A percentile compares a stretch with the other conserved stretches of the same genome.
Conservation (phyloP, 2,329 filamentous ascomycete species). For the Penicillium sp. region DNA sequence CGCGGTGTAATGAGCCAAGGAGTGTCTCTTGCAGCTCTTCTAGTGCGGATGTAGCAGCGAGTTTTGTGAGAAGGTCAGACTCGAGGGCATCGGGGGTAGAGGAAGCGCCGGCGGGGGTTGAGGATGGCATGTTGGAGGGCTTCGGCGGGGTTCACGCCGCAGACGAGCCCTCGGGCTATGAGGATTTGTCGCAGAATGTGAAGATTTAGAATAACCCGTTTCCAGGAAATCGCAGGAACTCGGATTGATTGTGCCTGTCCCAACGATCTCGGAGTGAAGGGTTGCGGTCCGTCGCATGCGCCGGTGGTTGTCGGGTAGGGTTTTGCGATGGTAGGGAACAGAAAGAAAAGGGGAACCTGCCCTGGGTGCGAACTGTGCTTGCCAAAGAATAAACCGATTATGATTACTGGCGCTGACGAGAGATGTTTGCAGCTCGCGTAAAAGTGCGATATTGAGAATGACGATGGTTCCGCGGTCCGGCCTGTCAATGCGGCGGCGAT, state of each 20-base stretch:
- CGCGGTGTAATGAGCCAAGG: conserved; percentile 54
- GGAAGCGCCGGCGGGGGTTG: conserved; percentile 20
- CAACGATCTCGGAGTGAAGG: conserved; percentile 4
- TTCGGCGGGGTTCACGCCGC: conserved; percentile 4
- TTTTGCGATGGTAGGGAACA: conserved; percentile 1
- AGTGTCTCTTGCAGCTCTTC: conserved; percentile 56
- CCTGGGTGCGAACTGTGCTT: conserved; percentile 6
- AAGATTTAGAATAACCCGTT: not conserved
- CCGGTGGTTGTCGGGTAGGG: conserved; percentile 3
- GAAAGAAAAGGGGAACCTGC: conserved; percentile 13
- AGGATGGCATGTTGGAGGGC: conserved; percentile 18
- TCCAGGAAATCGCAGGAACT: not conserved
- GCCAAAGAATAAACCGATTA: conserved; percentile 8
- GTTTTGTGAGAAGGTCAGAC: conserved; percentile 42
- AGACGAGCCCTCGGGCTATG: not conserved
- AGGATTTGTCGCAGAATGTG: not conserved
- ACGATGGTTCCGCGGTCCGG: conserved; percentile 17
- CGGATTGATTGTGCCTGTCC: not conserved
- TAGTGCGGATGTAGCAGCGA: conserved; percentile 51
- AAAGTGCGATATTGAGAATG: conserved; percentile 17
- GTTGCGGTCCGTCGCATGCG: conserved; percentile 10
- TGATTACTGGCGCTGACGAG: conserved; percentile 11
- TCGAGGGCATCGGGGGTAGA: conserved; percentile 42
- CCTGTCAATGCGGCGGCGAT: conserved; percentile 17
- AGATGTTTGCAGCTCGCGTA: conserved; percentile 6